Base-by-base conservation (phyloP, 805 yeast species). In the Kodamaea sagamina region DNA sequence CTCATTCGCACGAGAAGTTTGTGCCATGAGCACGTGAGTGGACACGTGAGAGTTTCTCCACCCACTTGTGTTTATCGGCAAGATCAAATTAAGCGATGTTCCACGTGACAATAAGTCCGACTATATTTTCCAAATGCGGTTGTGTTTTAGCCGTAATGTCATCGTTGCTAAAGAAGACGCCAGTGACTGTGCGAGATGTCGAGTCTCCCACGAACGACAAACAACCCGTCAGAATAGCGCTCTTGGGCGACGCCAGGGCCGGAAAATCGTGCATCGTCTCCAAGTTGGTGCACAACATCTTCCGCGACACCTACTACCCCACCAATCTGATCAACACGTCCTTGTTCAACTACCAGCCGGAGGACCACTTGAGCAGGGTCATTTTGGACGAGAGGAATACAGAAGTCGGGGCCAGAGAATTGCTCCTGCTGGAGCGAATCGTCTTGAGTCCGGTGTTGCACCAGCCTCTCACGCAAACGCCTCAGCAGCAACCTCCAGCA, bases 251-350 rank as follows among this genome's bases (percentile, higher is more conserved):
- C 0, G 68, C 77, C 9, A 68, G 69, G 12, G 72, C 78, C 0
- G 89, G 89, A 8, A 82, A 82, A 54, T 76, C 86, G 2, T 71
- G 85, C 0, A 66, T 78, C 28, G 73, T 79, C 9, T 73, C 79
- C 41, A 65, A 75, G 38, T 51, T 81, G 11, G 66, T 73, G 1
- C 62, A 74, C 15, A 74, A 75, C 18, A 67, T 69, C 18, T 79
- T 75, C 43, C 71, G 79, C 39, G 89, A 83, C 46, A 84, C 85
- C 0, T 84, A 86, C 57, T 86, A 86, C 53, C 95, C 93, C 4
- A 86, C 92, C 3, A 68, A 76, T 34, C 76, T 72, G 43, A 80
- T 81, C 44, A 77, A 77, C 3, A 79, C 88, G 18, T 68, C 80
- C 44, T 57, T 84, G 29, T 72, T 82, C 46, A 79, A 78, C 13